These are phyloP conservation scores for Cyclocybe aegerita DNA, from an alignment of 768 basidiomycete species.

Conservation along the genomic window DNA sequence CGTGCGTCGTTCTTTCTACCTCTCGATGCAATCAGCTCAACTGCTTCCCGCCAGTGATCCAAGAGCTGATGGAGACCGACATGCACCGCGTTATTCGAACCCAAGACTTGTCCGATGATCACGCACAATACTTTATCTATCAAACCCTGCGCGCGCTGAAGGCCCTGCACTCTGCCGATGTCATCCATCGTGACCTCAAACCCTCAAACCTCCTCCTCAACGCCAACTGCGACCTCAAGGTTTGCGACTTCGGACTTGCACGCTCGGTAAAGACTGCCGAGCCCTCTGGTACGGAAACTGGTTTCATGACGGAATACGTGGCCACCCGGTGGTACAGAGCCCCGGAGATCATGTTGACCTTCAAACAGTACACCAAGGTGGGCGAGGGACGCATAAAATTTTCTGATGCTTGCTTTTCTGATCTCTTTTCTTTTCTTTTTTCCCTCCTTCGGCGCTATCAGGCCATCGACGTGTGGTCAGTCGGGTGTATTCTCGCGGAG, in stretches of 20 bases:
- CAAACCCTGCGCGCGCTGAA: constrained; percentile 95
- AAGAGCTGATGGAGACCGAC: constrained; percentile 95
- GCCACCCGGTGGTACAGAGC: constrained; percentile 98
- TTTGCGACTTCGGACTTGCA: constrained; percentile 88
- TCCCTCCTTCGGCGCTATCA: constrained; percentile 25
- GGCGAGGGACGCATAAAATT: constrained; percentile 19
- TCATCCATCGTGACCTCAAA: constrained; percentile 94
- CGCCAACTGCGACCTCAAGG: constrained; percentile 95
- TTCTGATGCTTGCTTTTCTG: constrained; percentile 15
- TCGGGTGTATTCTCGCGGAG: constrained; percentile 86
- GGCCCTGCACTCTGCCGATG: constrained; percentile 92
- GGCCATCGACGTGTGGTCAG: constrained; percentile 86
- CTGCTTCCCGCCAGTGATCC: constrained; percentile 57
- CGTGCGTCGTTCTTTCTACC: constrained; percentile 17
- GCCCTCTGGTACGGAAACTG: constrained; percentile 74
- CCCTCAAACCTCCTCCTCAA: constrained; percentile 95
- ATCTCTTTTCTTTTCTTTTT: constrained; percentile 9
- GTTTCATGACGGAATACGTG: constrained; percentile 92
- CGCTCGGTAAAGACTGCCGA: constrained; percentile 76
- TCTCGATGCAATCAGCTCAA: background rate
- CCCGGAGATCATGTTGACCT: constrained; percentile 97
- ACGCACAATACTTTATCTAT: constrained; percentile 97
- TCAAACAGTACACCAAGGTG: constrained; percentile 94
- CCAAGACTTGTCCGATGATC: constrained; percentile 91
- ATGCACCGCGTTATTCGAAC: constrained; percentile 95